Conservation (phyloP, 2,329 filamentous ascomycete species). For the Bipolaris oryzae region DNA sequence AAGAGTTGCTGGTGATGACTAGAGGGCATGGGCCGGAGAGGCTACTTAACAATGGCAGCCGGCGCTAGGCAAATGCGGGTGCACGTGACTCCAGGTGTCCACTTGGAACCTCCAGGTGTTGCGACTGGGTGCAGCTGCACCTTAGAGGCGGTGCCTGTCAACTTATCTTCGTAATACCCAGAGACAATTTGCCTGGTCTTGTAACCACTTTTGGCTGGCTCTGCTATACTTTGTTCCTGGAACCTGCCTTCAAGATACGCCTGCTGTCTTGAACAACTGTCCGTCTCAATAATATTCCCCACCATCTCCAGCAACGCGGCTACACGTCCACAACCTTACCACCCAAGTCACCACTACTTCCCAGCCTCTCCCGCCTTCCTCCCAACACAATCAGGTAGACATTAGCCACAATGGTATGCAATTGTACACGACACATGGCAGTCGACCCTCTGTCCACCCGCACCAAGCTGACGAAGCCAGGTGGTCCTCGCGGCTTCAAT, state of each 20-base stretch:
- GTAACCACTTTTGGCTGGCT: background rate
- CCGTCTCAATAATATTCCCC: conserved; percentile 26
- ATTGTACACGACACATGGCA: background rate
- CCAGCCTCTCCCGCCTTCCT: background rate
- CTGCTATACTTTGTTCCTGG: background rate
- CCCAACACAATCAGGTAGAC: conserved; percentile 13
- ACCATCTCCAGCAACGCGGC: conserved; percentile 19
- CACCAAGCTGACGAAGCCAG: conserved; percentile 56
- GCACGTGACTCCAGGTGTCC: conserved; percentile 33
- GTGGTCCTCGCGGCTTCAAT: conserved; percentile 98
- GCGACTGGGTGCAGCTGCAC: conserved; percentile 21
- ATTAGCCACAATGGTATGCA: conserved; percentile 39
- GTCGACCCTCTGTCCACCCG: conserved; percentile 7
- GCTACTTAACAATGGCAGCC: conserved; percentile 17
- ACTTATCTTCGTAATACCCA: background rate
- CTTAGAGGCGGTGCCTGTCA: conserved; percentile 13
- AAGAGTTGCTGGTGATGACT: conserved; percentile 3
- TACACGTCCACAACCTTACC: conserved; percentile 4
- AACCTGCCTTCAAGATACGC: background rate
- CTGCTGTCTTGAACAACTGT: conserved; percentile 18
- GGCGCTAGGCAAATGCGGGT: conserved; percentile 21
- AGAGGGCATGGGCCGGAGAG: conserved; percentile 5
- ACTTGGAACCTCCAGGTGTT: conserved; percentile 33
- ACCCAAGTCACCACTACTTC: background rate
- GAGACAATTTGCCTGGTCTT: conserved; percentile 1